Percentiles rank a stretch among this genome's conserved stretches.
Conservation (phyloP, 495 filamentous ascomycete species). For the Penicillium maclennaniae region DNA sequence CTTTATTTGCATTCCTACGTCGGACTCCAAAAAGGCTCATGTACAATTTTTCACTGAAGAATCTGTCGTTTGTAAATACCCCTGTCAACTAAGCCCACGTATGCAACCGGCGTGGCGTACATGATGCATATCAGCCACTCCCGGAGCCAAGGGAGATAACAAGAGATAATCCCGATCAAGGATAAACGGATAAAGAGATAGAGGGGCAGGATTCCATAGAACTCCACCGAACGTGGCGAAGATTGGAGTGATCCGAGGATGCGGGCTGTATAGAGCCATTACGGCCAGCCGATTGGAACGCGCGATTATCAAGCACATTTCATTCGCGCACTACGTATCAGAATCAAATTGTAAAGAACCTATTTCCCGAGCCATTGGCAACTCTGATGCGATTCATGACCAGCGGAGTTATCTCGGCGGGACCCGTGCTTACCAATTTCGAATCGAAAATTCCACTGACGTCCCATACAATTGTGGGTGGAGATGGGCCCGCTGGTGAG, state of each 20-base stretch:
- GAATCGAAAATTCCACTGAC: neutral
- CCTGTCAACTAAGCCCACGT: neutral
- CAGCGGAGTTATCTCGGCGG: neutral
- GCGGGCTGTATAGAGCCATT: neutral
- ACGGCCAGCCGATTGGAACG: neutral
- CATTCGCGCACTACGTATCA: neutral
- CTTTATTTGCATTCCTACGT: slow-evolving; percentile 10
- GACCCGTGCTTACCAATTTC: neutral
- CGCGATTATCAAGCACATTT: neutral
- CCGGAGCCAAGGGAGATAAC: neutral
- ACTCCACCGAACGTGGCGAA: neutral
- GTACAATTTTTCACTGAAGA: slow-evolving; percentile 19
- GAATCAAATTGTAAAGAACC: neutral
- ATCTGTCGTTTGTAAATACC: neutral
- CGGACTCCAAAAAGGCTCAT: slow-evolving; percentile 18
- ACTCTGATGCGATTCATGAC: neutral
- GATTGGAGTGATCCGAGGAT: neutral
- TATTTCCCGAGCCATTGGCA: neutral
- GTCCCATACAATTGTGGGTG: neutral
- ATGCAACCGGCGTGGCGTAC: neutral
- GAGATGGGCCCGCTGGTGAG: neutral
- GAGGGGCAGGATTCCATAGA: neutral
- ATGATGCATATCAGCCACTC: neutral
- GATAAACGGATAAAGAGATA: neutral
- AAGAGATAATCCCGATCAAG: neutral